Base-by-base conservation (phyloP, 805 yeast species). In the Sugiyamaella marilandica region DNA sequence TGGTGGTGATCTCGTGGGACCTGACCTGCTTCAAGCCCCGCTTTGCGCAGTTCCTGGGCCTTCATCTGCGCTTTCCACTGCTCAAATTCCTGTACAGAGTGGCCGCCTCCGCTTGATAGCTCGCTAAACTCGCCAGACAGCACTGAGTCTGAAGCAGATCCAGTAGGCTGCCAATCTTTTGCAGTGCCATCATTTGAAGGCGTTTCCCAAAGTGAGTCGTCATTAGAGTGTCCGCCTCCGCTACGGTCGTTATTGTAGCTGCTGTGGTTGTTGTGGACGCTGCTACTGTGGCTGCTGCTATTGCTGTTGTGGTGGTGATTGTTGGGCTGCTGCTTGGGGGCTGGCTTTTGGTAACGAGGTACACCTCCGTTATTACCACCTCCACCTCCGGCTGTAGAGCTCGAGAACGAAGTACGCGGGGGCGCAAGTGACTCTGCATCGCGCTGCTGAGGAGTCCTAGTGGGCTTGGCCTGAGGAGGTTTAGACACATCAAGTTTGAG, bases 21-120 rank as follows among this genome's bases (percentile, higher is more conserved):
- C 32, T 13, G 34, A 13, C 48, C 55, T 36, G 46, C 54, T 10
- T 59, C 64, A 13, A 53, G 45, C n/a, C 62, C 66, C 10, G 54
- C 53, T 32, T 55, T 47, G 16, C 56, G 52, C 41, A 52, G 48
- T 18, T 60, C 61, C 19, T 55, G 52, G 7, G 63, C 63, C 34
- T 56, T 59, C 67, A 61, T 64, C 37, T 54, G 55, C 1, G 63
- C 66, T 45, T 62, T 65, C 69, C 69, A 65, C 18, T 61, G 60
- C 47, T 65, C 65, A 55, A 65, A 63, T 33, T 64, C 67, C 44
- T 59, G 57, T n/a, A 62, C 57, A 2, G 68, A 62, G 34, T 59
- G 62, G 29, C 53, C 52, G 4, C 32, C 37, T n/a, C 51, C 39
- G 19, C 19, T 19, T 13, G 16, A 13, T 5, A 39, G 43, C 16